Conservation (phyloP, 2,329 filamentous ascomycete species). For the Paraconiothyrium brasiliense region DNA sequence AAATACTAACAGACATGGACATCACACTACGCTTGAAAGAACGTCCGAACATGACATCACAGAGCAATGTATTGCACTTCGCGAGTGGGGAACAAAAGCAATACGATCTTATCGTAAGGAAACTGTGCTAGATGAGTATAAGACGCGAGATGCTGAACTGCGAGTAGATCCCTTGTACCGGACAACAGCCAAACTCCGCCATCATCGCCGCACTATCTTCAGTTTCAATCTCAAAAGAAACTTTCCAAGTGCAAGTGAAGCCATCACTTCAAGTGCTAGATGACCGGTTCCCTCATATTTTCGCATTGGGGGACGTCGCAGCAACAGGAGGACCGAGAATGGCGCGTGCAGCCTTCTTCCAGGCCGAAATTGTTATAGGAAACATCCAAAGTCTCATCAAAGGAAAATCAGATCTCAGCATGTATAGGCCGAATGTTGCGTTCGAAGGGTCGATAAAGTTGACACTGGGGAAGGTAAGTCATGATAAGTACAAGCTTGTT, state of each 20-base stretch:
- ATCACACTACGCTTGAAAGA: conserved; percentile 64
- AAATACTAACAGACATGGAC: conserved; percentile 58
- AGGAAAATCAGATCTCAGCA: conserved; percentile 1
- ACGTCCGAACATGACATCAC: conserved; percentile 53
- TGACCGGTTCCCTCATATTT: conserved; percentile 61
- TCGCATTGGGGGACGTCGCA: conserved; percentile 71
- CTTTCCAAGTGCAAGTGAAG: conserved; percentile 63
- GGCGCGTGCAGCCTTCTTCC: conserved; percentile 63
- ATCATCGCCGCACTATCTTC: conserved; percentile 59
- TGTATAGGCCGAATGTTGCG: conserved; percentile 23
- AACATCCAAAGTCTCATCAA: conserved; percentile 63
- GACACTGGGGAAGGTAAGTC: conserved; percentile 30
- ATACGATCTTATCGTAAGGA: conserved; percentile 61
- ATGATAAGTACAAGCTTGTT: neutral
- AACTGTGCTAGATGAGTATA: neutral
- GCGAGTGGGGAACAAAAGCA: conserved; percentile 55
- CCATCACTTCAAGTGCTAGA: conserved; percentile 66
- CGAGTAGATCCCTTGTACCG: conserved; percentile 66
- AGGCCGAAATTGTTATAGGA: conserved; percentile 62
- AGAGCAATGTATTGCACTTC: conserved; percentile 54
- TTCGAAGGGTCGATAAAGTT: conserved; percentile 32
- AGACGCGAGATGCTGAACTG: neutral
- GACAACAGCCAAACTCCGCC: conserved; percentile 66
- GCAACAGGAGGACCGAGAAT: conserved; percentile 62
- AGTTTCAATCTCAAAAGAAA: conserved; percentile 53